phyloP scores from a whole-genome alignment of 768 basidiomycete species.

The Lactarius hengduanensis region DNA sequence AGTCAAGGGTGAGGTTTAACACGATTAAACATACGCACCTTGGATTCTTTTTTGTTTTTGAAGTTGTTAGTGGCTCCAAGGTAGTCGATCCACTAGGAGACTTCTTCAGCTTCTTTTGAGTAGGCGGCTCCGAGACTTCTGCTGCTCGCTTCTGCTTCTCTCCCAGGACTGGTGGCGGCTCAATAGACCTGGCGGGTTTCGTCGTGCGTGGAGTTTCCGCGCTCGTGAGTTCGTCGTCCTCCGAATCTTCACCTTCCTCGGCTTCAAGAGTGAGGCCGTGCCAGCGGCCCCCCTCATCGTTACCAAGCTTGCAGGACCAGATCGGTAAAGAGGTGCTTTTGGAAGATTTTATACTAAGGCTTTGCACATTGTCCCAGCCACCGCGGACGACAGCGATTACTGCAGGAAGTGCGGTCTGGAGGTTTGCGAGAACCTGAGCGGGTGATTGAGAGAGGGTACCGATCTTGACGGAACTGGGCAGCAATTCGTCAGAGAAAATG shows the following conservation, averaged over 20 bases:
- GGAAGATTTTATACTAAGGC: slow-evolving; percentile 86
- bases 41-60: neutral
- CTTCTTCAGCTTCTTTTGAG: slow-evolving; percentile 19
- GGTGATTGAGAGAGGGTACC: slow-evolving; percentile 70
- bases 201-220: neutral
- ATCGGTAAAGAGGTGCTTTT: slow-evolving; percentile 84
- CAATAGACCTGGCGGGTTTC: slow-evolving; percentile 14
- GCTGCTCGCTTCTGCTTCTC: slow-evolving; percentile 43
- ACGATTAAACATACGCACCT: neutral
- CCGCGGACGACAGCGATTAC: slow-evolving; percentile 68
- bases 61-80: neutral
- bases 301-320: slow-evolving; percentile 79
- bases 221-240: neutral
- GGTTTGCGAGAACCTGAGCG: slow-evolving; percentile 73
- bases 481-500: slow-evolving; percentile 2
- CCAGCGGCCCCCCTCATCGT: slow-evolving; percentile 58
- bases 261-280: slow-evolving; percentile 42
- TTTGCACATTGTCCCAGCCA: slow-evolving; percentile 90
- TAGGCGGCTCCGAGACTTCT: slow-evolving; percentile 39
- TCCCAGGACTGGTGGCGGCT: slow-evolving; percentile 9
- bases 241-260: neutral
- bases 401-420: slow-evolving; percentile 73
- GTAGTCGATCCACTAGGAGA: neutral
- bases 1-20: neutral
- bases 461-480: slow-evolving; percentile 76